Evolutionary conservation across 2,329 filamentous ascomycete species (phyloP).

Genomic region (Ilyonectria sp.): DNA sequence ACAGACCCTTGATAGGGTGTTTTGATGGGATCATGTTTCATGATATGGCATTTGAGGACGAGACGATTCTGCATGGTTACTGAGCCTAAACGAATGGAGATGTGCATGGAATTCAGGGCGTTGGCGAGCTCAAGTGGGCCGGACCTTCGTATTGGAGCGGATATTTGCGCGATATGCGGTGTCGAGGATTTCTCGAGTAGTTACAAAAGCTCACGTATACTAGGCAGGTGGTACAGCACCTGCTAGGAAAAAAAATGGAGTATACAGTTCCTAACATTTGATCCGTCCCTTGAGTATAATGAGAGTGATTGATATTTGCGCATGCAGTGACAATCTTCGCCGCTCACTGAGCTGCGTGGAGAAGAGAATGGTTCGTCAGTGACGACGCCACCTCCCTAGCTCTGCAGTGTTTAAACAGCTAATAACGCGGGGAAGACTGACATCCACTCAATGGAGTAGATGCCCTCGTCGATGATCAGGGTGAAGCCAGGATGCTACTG

Average conservation of each 20-base stretch:
- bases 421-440: background rate
- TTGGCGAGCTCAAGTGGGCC: slow-evolving; percentile 51
- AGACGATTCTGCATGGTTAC: slow-evolving; percentile 46
- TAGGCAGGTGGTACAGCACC: slow-evolving; percentile 45
- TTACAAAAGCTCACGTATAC: slow-evolving; percentile 45
- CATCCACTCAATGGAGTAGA: background rate
- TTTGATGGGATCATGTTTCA: slow-evolving; percentile 52
- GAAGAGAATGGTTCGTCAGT: background rate
- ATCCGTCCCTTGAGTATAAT: slow-evolving; percentile 6
- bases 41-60: slow-evolving; percentile 50
- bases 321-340: background rate
- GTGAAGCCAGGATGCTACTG: background rate
- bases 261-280: slow-evolving; percentile 29
- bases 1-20: slow-evolving; percentile 43
- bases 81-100: slow-evolving; percentile 44
- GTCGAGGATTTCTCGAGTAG: slow-evolving; percentile 44
- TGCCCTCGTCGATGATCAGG: background rate
- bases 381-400: background rate
- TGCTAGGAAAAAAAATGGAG: slow-evolving; percentile 43
- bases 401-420: background rate
- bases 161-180: slow-evolving; percentile 40
- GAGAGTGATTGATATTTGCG: background rate
- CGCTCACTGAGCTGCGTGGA: too few relatives aligned
- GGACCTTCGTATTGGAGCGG: slow-evolving; percentile 46
- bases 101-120: slow-evolving; percentile 48